A percentile compares a stretch with the other conserved stretches of the same genome.
phyloP scores from a whole-genome alignment of 306 rosid genomes.

The Cucurbita moschata region DNA sequence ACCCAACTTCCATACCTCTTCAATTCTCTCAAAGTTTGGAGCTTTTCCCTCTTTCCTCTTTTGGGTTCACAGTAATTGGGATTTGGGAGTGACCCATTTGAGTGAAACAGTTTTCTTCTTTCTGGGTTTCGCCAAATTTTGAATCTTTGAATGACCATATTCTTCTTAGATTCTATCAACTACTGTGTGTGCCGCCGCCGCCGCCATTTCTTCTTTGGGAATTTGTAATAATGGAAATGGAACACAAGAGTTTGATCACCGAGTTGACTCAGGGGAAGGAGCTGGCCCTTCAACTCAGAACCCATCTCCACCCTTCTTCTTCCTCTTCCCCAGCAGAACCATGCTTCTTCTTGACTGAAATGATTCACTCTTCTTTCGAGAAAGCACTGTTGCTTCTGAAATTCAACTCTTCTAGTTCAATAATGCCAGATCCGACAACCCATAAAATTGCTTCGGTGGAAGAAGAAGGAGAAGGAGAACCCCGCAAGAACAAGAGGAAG shows the following conservation, averaged over 20 bases:
- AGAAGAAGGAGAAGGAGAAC: constrained; percentile 12
- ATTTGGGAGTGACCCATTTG: neutral
- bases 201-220: neutral
- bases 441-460: constrained; percentile 15
- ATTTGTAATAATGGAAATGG: neutral
- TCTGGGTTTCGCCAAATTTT: too few species aligned
- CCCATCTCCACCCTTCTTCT: constrained; percentile 17
- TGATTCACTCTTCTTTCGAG: constrained; percentile 29
- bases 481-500: constrained; percentile 8
- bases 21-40: neutral
- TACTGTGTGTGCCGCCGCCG: too few species aligned
- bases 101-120: neutral
- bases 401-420: constrained; percentile 7
- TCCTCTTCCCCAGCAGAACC: constrained; percentile 6
- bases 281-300: constrained; percentile 29
- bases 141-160: constrained; percentile 1
- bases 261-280: constrained; percentile 38
- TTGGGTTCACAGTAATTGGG: neutral
- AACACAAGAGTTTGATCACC: constrained; percentile 21
- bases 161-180: neutral
- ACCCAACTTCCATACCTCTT: constrained; percentile 1
- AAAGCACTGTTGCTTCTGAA: constrained; percentile 27
- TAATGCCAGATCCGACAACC: constrained; percentile 8
- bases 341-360: constrained; percentile 22
- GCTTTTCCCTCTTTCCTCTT: neutral